A percentile compares a stretch with the other conserved stretches of the same genome.
Evolutionary conservation across 768 basidiomycete genomes (phyloP).

Genomic region (Collybia mongolica): DNA sequence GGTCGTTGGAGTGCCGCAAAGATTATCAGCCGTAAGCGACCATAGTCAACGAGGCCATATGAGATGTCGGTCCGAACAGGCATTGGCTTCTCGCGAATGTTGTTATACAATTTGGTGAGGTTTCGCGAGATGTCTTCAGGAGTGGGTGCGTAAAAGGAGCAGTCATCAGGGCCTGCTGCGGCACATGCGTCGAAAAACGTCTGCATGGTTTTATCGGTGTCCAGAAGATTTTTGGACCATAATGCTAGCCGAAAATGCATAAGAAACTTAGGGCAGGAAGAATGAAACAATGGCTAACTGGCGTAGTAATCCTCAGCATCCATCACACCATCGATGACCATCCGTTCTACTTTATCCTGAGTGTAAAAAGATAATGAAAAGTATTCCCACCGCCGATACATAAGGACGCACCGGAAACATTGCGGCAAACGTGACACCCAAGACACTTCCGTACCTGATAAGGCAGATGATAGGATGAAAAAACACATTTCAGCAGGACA

Average conservation of each 20-base stretch:
- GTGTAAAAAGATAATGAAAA: too few species aligned
- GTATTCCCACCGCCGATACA: neutral
- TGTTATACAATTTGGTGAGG: constrained; percentile 29
- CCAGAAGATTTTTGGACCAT: constrained; percentile 33
- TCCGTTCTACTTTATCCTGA: constrained; percentile 36
- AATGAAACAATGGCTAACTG: constrained; percentile 17
- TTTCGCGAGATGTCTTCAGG: constrained; percentile 32
- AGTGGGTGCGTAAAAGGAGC: constrained; percentile 37
- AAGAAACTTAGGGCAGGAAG: neutral
- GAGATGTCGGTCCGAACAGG: constrained; percentile 25
- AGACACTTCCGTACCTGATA: constrained; percentile 25
- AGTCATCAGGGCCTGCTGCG: constrained; percentile 31
- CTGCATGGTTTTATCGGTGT: constrained; percentile 35
- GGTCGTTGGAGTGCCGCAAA: constrained; percentile 36
- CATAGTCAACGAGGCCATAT: constrained; percentile 39
- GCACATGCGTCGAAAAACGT: constrained; percentile 36
- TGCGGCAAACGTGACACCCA: constrained; percentile 25
- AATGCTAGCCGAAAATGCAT: constrained; percentile 17
- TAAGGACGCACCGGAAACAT: constrained; percentile 22
- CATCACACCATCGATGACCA: constrained; percentile 41
- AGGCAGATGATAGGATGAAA: neutral
- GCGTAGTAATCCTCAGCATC: constrained; percentile 39
- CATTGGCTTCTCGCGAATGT: constrained; percentile 28
- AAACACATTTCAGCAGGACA: constrained; percentile 3
- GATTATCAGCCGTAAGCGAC: constrained; percentile 22